Conservation (phyloP, 192 early-diverging fungal genomes). For the Gonapodya prolifera region DNA sequence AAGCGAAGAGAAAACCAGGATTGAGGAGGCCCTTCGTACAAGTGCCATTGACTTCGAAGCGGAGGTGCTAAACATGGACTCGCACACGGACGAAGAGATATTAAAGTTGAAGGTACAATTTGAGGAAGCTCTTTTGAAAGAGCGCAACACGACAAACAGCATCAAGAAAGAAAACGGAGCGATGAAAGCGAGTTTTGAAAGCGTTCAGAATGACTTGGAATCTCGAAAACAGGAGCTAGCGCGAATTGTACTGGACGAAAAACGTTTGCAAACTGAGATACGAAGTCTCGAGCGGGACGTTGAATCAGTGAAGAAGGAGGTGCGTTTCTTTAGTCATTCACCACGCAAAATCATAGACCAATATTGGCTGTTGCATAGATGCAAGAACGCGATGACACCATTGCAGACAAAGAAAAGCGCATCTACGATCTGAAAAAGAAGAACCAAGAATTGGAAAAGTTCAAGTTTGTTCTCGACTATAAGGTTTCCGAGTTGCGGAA, state of each 20-base stretch:
- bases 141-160: constrained; percentile 36
- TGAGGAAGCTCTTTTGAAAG: constrained; percentile 40
- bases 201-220: constrained; percentile 44
- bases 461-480: constrained; percentile 56
- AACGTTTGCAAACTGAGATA: constrained; percentile 44
- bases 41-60: background rate
- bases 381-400: constrained; percentile 48
- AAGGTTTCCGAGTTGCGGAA: constrained; percentile 49
- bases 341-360: background rate
- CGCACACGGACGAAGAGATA: constrained; percentile 19
- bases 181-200: constrained; percentile 53
- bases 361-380: constrained; percentile 20
- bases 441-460: constrained; percentile 56
- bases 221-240: constrained; percentile 45
- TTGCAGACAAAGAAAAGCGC: constrained; percentile 49
- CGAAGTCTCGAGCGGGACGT: constrained; percentile 51
- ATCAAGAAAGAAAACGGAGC: constrained; percentile 53
- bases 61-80: background rate
- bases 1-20: background rate
- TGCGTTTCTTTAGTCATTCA: constrained; percentile 10
- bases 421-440: constrained; percentile 56
- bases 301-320: constrained; percentile 46
- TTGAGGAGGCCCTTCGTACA: background rate
- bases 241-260: constrained; percentile 44
- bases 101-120: constrained; percentile 37